phyloP scores from a whole-genome alignment of 2,329 filamentous ascomycete species.

The Lasiodiplodia hormozganensis region DNA sequence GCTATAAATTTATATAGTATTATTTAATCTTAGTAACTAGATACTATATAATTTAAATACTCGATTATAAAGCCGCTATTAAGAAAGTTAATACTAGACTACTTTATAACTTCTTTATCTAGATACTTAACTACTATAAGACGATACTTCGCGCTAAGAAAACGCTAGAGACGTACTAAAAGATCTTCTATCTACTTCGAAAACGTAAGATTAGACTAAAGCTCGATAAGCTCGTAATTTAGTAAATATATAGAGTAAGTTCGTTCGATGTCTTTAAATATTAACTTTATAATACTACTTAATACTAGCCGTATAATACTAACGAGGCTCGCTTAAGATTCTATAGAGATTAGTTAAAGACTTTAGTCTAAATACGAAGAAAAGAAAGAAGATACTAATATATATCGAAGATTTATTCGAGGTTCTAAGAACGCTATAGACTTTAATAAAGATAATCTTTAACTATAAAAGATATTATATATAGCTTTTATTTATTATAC shows the following conservation, averaged over 20 bases:
- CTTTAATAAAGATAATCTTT: constrained; percentile 30
- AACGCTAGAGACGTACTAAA: constrained; percentile 1
- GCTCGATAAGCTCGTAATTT: not conserved
- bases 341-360: constrained; percentile 29
- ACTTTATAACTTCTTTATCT: constrained; percentile 4
- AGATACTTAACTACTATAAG: not conserved
- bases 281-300: too few species aligned
- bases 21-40: not conserved
- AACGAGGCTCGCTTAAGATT: constrained; percentile 2
- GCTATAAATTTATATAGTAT: not conserved
- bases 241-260: not conserved
- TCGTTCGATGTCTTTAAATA: not conserved
- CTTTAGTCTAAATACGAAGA: constrained; percentile 31
- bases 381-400: constrained; percentile 32
- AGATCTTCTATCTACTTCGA: not conserved
- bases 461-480: constrained; percentile 31
- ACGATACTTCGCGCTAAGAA: not conserved
- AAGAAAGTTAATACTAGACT: not conserved
- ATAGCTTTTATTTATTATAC: constrained; percentile 31
- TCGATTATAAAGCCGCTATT: not conserved
- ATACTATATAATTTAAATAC: not conserved
- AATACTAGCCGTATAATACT: not conserved
- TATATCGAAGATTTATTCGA: constrained; percentile 33
- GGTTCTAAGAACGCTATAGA: constrained; percentile 33
- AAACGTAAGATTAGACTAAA: not conserved